Evolutionary conservation across 2,329 filamentous ascomycete species (phyloP).

Genomic region (Monilinia laxa): DNA sequence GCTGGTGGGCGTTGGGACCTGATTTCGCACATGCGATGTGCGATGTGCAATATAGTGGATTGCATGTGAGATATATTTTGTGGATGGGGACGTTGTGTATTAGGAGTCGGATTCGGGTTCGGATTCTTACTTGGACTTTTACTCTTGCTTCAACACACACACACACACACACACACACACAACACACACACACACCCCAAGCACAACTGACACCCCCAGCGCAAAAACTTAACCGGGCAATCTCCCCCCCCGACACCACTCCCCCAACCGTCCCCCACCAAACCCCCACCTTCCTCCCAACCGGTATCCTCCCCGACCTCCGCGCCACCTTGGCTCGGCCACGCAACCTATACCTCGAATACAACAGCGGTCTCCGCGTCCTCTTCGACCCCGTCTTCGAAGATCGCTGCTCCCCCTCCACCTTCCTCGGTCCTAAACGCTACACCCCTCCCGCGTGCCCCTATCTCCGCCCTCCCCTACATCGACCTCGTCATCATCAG

Average conservation of each 20-base stretch:
- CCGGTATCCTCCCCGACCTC: slow-evolving; percentile 54
- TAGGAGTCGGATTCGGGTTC: no score
- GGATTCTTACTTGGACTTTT: no score
- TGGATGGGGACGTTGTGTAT: no score
- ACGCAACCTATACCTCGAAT: slow-evolving; percentile 95
- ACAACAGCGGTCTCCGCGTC: slow-evolving; percentile 79
- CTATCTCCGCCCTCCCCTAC: slow-evolving; percentile 72
- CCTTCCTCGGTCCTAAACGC: slow-evolving; percentile 68
- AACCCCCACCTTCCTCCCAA: slow-evolving; percentile 55
- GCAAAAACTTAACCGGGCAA: slow-evolving; percentile 33
- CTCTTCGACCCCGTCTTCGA: slow-evolving; percentile 95
- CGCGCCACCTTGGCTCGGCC: slow-evolving; percentile 94
- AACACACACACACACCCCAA: not conserved
- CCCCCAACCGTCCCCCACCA: slow-evolving; percentile 62
- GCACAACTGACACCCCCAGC: slow-evolving; percentile 12
- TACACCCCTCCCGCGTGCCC: slow-evolving; percentile 76
- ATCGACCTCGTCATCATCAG: slow-evolving; percentile 61
- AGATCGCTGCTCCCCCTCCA: slow-evolving; percentile 77
- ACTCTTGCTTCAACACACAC: no score
- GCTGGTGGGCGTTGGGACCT: not conserved
- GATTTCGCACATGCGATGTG: no score
- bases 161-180: no score
- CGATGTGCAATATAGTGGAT: no score
- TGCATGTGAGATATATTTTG: no score
- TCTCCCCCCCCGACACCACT: slow-evolving; percentile 54